phyloP scores from a whole-genome alignment of 2,329 filamentous ascomycete genomes.

The Botrytis deweyae region DNA sequence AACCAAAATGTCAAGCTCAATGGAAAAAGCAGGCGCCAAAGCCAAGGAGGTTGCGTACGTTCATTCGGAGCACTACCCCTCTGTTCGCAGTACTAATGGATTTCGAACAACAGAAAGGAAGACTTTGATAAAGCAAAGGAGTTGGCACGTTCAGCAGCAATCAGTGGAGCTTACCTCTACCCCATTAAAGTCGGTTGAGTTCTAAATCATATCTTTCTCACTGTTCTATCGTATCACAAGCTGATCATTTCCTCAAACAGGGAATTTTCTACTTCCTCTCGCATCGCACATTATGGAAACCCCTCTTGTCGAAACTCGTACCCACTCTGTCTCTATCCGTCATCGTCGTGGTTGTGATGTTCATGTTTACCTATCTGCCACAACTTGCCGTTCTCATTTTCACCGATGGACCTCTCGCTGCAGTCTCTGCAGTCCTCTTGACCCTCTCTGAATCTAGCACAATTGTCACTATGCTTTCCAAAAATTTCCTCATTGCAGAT shows the following conservation, averaged over 20 bases:
- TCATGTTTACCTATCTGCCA: conserved; percentile 81
- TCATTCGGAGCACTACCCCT: not conserved
- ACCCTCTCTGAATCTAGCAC: conserved; percentile 63
- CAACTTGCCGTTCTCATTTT: conserved; percentile 81
- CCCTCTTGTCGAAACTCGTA: conserved; percentile 53
- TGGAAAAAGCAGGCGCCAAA: conserved; percentile 36
- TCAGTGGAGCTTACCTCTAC: conserved; percentile 80
- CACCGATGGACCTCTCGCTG: conserved; percentile 78
- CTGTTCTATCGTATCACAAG: conserved; percentile 22
- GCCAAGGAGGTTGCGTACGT: conserved; percentile 41
- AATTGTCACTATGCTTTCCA: conserved; percentile 56
- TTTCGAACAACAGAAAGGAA: conserved; percentile 52
- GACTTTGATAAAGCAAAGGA: conserved; percentile 67
- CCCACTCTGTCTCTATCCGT: conserved; percentile 69
- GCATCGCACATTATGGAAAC: conserved; percentile 58
- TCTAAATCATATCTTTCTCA: not conserved
- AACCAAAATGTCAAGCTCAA: conserved; percentile 30
- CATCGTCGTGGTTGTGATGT: conserved; percentile 76
- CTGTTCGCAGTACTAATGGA: not conserved
- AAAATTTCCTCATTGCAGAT: conserved; percentile 76
- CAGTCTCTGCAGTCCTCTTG: conserved; percentile 69
- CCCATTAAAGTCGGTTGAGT: conserved; percentile 62
- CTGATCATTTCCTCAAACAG: conserved; percentile 38
- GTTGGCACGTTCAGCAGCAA: conserved; percentile 66
- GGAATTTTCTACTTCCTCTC: conserved; percentile 60